Percentiles rank a stretch among this genome's conserved stretches.
Evolutionary conservation across 108 stramenopile species (phyloP).

Genomic region (Skeletonema tropicum): DNA sequence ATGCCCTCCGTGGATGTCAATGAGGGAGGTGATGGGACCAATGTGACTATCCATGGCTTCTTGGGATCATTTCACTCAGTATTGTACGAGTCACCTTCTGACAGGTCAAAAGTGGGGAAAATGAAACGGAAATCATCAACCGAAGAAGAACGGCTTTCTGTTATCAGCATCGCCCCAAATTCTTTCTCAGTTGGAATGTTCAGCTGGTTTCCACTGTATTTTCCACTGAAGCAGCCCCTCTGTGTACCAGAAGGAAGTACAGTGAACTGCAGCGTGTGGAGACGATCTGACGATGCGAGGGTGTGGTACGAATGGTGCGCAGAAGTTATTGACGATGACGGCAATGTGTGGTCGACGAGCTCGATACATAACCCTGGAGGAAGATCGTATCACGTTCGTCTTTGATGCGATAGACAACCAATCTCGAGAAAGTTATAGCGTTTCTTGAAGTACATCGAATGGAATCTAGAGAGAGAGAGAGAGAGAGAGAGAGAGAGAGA

Average conservation of each 20-base stretch:
- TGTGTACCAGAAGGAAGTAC: slow-evolving; percentile 63
- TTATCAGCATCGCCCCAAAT: slow-evolving; percentile 90
- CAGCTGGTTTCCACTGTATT: slow-evolving; percentile 96
- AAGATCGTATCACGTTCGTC: slow-evolving; percentile 73
- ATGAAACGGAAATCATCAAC: slow-evolving; percentile 22
- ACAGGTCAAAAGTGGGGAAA: not conserved
- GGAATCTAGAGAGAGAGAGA: too few species aligned
- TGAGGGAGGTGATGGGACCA: slow-evolving; percentile 17
- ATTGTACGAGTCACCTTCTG: slow-evolving; percentile 64
- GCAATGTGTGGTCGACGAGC: slow-evolving; percentile 51
- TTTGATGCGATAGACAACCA: not conserved
- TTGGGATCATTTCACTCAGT: slow-evolving; percentile 93
- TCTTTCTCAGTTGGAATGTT: slow-evolving; percentile 95
- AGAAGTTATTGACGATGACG: slow-evolving; percentile 57
- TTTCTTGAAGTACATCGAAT: not conserved
- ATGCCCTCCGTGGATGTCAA: slow-evolving; percentile 25
- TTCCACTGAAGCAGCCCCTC: slow-evolving; percentile 90
- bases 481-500: too few species aligned
- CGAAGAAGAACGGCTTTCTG: slow-evolving; percentile 21
- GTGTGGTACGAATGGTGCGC: slow-evolving; percentile 99
- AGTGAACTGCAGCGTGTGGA: slow-evolving; percentile 87
- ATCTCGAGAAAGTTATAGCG: not conserved
- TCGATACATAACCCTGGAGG: slow-evolving; percentile 91
- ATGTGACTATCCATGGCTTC: slow-evolving; percentile 87
- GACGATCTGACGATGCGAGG: slow-evolving; percentile 58